Evolutionary conservation across 371 early-diverging fungal genomes (phyloP).

Genomic region (Rhizopus delemar): DNA sequence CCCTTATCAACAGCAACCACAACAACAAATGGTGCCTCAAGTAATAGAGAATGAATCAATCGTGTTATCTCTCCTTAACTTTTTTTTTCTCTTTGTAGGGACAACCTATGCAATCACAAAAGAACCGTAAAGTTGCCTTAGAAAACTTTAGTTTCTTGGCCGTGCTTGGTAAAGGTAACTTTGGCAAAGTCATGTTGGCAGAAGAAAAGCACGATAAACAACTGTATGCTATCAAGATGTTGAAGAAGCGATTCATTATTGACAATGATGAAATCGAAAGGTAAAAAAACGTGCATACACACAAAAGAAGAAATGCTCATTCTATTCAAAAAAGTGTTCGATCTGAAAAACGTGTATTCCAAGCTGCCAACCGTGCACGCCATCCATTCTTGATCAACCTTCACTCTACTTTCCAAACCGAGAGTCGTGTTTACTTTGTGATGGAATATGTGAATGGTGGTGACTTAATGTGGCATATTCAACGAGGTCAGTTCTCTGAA

Average conservation of each 20-base stretch:
- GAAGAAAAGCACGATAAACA: conserved; percentile 78
- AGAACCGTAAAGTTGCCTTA: conserved; percentile 48
- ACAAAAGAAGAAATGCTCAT: background rate
- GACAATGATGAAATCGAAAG: conserved; percentile 91
- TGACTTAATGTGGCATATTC: conserved; percentile 98
- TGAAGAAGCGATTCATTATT: conserved; percentile 95
- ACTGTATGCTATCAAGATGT: conserved; percentile 94
- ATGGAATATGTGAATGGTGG: conserved; percentile 99
- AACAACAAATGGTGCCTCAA: conserved; percentile 17
- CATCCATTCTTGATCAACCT: conserved; percentile 97
- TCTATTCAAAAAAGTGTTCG: conserved; percentile 60
- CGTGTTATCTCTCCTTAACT: background rate
- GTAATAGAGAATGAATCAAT: background rate
- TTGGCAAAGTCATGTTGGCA: conserved; percentile 98
- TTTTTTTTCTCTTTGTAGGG: conserved; percentile 3
- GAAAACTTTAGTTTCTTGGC: conserved; percentile 89
- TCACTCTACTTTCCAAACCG: conserved; percentile 95
- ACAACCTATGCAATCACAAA: conserved; percentile 16
- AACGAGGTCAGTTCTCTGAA: conserved; percentile 83
- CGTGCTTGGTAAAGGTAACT: conserved; percentile 96
- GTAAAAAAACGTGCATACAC: conserved; percentile 22
- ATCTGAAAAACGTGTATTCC: conserved; percentile 92
- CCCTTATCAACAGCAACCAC: conserved; percentile 7
- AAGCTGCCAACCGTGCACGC: conserved; percentile 80
- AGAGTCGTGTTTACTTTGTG: conserved; percentile 92